Percentiles rank a stretch among this genome's conserved stretches.
phyloP scores from a whole-genome alignment of 1,284 basidiomycete genomes.

The Trichosporon sp. region DNA sequence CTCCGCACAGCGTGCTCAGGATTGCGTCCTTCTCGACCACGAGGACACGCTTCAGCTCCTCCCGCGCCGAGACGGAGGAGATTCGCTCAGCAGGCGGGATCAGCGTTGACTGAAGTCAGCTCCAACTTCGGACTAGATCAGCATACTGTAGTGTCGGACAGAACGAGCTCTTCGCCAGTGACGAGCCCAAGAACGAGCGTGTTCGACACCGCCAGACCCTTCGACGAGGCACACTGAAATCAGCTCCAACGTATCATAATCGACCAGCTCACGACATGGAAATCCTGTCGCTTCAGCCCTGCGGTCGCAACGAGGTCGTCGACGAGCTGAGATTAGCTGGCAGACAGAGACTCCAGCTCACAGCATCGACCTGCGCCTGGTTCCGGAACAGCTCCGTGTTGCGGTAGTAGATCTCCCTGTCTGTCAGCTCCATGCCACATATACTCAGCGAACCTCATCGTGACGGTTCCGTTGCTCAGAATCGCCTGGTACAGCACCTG shows the following conservation, averaged over 20 bases:
- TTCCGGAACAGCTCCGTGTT: slow-evolving; percentile 70
- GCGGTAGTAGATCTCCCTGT: slow-evolving; percentile 79
- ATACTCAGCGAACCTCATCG: slow-evolving; percentile 30
- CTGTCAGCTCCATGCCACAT: slow-evolving; percentile 4
- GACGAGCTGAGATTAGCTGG: slow-evolving; percentile 59
- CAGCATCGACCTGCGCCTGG: slow-evolving; percentile 70
- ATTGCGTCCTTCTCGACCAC: slow-evolving; percentile 81
- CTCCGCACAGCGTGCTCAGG: slow-evolving; percentile 2
- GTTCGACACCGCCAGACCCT: slow-evolving; percentile 73
- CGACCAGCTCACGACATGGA: slow-evolving; percentile 71
- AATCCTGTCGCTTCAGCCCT: slow-evolving; percentile 63
- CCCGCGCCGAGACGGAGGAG: slow-evolving; percentile 55
- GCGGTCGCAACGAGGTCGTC: slow-evolving; percentile 83
- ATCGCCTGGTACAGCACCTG: slow-evolving; percentile 37
- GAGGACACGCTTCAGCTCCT: slow-evolving; percentile 66
- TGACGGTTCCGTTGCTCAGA: slow-evolving; percentile 26
- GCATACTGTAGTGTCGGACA: slow-evolving; percentile 58
- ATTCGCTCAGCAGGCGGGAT: slow-evolving; percentile 74
- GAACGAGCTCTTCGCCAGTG: slow-evolving; percentile 56
- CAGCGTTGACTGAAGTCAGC: slow-evolving; percentile 58
- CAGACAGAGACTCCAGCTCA: slow-evolving; percentile 42
- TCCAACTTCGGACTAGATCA: not conserved
- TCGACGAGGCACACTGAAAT: slow-evolving; percentile 71
- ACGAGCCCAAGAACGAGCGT: slow-evolving; percentile 59
- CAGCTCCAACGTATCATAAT: slow-evolving; percentile 8